Evolutionary conservation across 805 yeast genomes (phyloP).

Genomic region (Yarrowia hollandica): DNA sequence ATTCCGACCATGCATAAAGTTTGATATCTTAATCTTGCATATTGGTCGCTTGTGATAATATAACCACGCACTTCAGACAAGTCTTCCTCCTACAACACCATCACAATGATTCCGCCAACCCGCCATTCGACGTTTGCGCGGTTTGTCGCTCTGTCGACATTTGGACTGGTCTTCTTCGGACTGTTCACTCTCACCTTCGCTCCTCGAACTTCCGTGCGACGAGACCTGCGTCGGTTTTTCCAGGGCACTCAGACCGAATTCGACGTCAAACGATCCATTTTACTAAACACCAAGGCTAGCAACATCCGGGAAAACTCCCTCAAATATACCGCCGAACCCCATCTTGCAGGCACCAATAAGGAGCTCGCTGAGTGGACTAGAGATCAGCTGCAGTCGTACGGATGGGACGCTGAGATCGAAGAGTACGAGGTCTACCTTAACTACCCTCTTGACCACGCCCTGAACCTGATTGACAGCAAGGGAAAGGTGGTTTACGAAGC

Average conservation of each 20-base stretch:
- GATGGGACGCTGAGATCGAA: conserved; percentile 55
- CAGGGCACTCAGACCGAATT: conserved; percentile 39
- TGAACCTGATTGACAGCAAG: conserved; percentile 46
- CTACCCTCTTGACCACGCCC: conserved; percentile 58
- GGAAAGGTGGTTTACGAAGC: conserved; percentile 51
- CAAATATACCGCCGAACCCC: conserved; percentile 54
- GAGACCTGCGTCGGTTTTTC: conserved; percentile 78
- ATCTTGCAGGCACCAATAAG: conserved; percentile 51
- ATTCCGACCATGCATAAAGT: conserved; percentile 4
- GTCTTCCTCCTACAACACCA: not conserved
- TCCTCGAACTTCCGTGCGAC: conserved; percentile 78
- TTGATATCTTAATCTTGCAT: conserved; percentile 22
- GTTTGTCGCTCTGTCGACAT: conserved; percentile 18
- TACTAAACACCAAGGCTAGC: conserved; percentile 45
- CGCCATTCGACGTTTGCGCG: conserved; percentile 25
- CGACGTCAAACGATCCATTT: conserved; percentile 66
- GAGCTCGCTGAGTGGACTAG: conserved; percentile 56
- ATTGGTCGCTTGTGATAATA: not conserved
- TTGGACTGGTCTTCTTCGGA: conserved; percentile 54
- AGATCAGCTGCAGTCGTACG: conserved; percentile 58
- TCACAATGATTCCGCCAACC: not conserved
- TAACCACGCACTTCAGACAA: not conserved
- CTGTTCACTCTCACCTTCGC: conserved; percentile 68
- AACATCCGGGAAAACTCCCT: conserved; percentile 53
- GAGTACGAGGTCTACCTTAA: conserved; percentile 63